A percentile compares a stretch with the other conserved stretches of the same genome.
These are phyloP conservation scores for Capillidium rhysosporum DNA, from an alignment of 371 early-diverging fungal species.

Conservation along the genomic window DNA sequence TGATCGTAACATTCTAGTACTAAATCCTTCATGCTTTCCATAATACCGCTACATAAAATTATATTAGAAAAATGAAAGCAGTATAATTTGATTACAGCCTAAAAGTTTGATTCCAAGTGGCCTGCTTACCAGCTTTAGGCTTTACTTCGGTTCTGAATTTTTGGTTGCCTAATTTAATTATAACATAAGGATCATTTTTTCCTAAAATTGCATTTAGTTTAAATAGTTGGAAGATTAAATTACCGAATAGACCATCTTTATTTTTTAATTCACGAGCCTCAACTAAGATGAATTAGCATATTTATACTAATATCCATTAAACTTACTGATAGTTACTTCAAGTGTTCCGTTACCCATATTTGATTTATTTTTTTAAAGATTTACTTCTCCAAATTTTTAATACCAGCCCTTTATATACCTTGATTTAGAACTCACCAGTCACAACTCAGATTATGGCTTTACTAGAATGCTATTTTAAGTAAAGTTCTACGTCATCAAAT, in stretches of 20 bases:
- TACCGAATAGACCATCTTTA: slow-evolving; percentile 4
- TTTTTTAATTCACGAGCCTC: slow-evolving; percentile 3
- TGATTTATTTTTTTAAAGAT: slow-evolving; percentile 12
- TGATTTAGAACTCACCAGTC: too few species aligned
- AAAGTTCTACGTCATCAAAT: too few species aligned
- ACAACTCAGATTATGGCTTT: too few species aligned
- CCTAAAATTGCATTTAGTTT: not conserved
- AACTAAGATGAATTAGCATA: not conserved
- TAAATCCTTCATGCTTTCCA: not conserved
- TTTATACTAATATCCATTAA: not conserved
- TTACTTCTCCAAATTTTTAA: too few species aligned
- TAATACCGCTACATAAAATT: slow-evolving; percentile 2
- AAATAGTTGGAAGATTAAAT: not conserved
- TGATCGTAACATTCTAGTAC: slow-evolving; percentile 1
- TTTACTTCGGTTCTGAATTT: slow-evolving; percentile 7
- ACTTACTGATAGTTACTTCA: slow-evolving; percentile 6
- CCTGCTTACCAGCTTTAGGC: slow-evolving; percentile 4
- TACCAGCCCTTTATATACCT: too few species aligned
- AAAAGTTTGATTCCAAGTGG: slow-evolving; percentile 7
- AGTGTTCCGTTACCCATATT: not conserved
- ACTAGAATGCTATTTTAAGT: too few species aligned
- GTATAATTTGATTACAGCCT: not conserved
- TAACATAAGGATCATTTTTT: slow-evolving; percentile 1
- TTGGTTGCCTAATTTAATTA: not conserved
- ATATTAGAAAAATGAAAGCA: not conserved